These are phyloP conservation scores for Calocera cornea DNA, from an alignment of 768 basidiomycete genomes.

Conservation along the genomic window DNA sequence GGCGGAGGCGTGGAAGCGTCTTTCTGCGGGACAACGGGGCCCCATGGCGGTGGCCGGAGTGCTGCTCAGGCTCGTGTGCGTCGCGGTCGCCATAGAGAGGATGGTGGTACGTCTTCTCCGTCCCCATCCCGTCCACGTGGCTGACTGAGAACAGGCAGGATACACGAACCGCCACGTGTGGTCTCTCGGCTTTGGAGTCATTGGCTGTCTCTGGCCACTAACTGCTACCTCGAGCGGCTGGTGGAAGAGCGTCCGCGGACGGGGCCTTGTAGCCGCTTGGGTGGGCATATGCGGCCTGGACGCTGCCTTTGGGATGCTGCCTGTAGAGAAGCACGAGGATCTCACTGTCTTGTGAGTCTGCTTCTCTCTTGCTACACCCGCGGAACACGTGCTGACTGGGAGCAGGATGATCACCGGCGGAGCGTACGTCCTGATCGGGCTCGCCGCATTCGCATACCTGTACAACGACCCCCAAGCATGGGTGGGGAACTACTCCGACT, in stretches of 20 bases:
- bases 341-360: slow-evolving; percentile 43
- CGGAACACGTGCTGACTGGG: background rate
- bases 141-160: slow-evolving; percentile 34
- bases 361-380: background rate
- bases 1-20: background rate
- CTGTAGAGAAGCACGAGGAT: slow-evolving; percentile 59
- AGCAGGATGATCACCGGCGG: background rate
- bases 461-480: background rate
- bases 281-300: slow-evolving; percentile 37
- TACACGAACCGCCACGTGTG: slow-evolving; percentile 61
- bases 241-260: slow-evolving; percentile 18
- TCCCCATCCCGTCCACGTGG: background rate
- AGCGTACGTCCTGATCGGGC: background rate
- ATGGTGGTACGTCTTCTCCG: slow-evolving; percentile 50
- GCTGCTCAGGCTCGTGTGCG: slow-evolving; percentile 23
- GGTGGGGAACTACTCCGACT: background rate
- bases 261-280: slow-evolving; percentile 32
- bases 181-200: slow-evolving; percentile 48
- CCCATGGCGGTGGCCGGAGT: slow-evolving; percentile 8
- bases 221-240: slow-evolving; percentile 33
- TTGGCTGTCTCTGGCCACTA: slow-evolving; percentile 55
- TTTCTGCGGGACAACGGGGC: background rate
- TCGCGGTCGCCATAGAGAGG: slow-evolving; percentile 38
- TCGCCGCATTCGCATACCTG: background rate
- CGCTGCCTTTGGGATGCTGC: slow-evolving; percentile 54